Evolutionary conservation across 2,329 filamentous ascomycete genomes (phyloP).

Genomic region (Pestalotiopsis sp.): DNA sequence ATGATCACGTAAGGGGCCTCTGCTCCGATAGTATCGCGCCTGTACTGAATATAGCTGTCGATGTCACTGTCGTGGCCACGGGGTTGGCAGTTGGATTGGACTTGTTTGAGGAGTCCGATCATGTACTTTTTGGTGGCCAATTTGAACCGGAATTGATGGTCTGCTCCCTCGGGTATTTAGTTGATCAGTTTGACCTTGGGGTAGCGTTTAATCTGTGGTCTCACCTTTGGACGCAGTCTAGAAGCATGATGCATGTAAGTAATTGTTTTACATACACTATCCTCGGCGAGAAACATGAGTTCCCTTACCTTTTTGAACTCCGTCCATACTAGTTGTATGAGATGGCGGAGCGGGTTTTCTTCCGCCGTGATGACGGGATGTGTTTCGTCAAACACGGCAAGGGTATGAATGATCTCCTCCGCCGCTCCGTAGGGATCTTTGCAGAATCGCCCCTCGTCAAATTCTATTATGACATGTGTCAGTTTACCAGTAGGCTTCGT

Average conservation of each 20-base stretch:
- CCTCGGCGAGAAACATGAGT: not conserved
- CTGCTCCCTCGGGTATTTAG: not conserved
- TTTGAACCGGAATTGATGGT: not conserved
- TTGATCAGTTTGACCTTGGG: not conserved
- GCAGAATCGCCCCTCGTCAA: not conserved
- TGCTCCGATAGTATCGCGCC: not conserved
- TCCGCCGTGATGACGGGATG: not conserved
- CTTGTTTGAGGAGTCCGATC: not conserved
- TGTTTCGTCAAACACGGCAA: not conserved
- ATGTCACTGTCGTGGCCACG: not conserved
- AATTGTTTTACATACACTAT: not conserved
- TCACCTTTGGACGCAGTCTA: not conserved
- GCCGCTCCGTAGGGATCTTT: not conserved
- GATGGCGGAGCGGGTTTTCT: not conserved
- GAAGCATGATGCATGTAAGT: not conserved
- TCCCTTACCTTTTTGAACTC: not conserved
- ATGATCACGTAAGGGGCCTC: not conserved
- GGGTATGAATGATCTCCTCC: not conserved
- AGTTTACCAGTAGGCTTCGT: too few species aligned
- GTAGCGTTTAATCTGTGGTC: not conserved
- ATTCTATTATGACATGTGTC: not conserved
- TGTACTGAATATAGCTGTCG: not conserved
- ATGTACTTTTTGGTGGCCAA: not conserved
- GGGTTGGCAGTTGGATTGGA: too few species aligned
- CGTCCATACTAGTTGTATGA: not conserved